phyloP scores from a whole-genome alignment of 1,284 basidiomycete species.

The Apiotrichum laibachii region DNA sequence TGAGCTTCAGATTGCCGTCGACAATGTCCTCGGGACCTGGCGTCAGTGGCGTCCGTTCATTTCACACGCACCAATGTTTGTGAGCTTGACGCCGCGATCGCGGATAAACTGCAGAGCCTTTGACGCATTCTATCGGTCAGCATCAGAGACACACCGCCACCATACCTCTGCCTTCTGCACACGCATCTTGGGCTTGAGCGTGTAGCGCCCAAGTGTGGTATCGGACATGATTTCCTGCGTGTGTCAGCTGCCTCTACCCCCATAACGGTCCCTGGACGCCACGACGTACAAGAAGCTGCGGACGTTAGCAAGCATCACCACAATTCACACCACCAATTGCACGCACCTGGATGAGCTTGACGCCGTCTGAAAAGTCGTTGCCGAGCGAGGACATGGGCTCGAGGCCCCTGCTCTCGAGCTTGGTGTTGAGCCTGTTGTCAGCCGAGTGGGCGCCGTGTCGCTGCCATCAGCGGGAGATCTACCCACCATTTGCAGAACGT shows the following conservation, averaged over 20 bases:
- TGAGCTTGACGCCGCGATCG: constrained; percentile 89
- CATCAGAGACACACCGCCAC: background rate
- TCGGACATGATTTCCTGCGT: constrained; percentile 91
- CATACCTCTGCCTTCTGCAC: constrained; percentile 85
- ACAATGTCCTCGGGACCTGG: constrained; percentile 72
- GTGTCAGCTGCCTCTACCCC: background rate
- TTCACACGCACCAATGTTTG: constrained; percentile 79
- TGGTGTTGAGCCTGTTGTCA: constrained; percentile 80
- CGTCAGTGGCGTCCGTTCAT: background rate
- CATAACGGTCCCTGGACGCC: background rate
- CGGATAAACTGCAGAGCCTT: constrained; percentile 94
- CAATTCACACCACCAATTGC: too few relatives aligned
- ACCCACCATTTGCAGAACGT: constrained; percentile 51
- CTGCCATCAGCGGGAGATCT: too few relatives aligned
- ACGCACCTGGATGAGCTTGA: constrained; percentile 72
- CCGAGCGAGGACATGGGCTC: constrained; percentile 88
- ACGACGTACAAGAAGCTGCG: constrained; percentile 66
- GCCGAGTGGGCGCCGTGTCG: background rate
- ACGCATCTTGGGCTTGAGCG: constrained; percentile 81
- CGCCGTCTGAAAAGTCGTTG: constrained; percentile 89
- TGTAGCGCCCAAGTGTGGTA: constrained; percentile 84
- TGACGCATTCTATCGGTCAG: constrained; percentile 69
- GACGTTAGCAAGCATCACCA: background rate
- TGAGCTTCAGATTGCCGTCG: constrained; percentile 95
- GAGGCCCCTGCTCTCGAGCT: constrained; percentile 78